Percentiles rank a stretch among this genome's conserved stretches.
Evolutionary conservation across 2,329 filamentous ascomycete species (phyloP).

Genomic region (Dissoconium aciculare): DNA sequence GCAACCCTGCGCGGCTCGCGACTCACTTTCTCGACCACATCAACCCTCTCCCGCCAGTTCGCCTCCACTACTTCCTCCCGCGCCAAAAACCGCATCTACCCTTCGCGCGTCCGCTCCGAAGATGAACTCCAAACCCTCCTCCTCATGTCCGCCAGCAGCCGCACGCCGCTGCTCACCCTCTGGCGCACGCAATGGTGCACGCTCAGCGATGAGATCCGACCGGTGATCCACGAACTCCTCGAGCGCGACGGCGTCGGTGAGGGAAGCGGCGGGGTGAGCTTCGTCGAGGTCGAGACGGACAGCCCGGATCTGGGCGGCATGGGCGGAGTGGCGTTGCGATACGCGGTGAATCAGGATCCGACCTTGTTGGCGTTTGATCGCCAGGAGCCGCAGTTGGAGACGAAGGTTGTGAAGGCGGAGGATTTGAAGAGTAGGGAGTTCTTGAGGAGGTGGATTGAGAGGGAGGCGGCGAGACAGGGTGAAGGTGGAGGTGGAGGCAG

Average conservation of each 20-base stretch:
- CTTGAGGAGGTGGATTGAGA: conserved; percentile 33
- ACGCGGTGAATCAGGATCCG: conserved; percentile 34
- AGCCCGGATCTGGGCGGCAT: conserved; percentile 27
- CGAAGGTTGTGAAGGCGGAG: conserved; percentile 29
- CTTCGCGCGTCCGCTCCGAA: conserved; percentile 30
- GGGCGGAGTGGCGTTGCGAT: conserved; percentile 26
- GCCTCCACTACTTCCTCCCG: conserved; percentile 8
- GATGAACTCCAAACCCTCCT: conserved; percentile 35
- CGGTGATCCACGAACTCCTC: conserved; percentile 30
- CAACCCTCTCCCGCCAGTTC: conserved; percentile 9
- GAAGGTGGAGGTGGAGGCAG: conserved; percentile 31
- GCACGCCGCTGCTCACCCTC: conserved; percentile 33
- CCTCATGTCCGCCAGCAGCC: conserved; percentile 32
- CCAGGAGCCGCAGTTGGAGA: conserved; percentile 35
- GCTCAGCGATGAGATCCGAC: conserved; percentile 30
- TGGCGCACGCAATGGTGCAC: conserved; percentile 37
- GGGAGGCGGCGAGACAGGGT: conserved; percentile 33
- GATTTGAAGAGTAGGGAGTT: conserved; percentile 32
- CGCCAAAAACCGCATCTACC: conserved; percentile 24
- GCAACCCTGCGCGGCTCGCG: too few relatives aligned
- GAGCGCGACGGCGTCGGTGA: conserved; percentile 32
- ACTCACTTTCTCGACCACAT: too few relatives aligned
- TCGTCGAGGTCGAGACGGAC: conserved; percentile 36
- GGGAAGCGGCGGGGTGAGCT: conserved; percentile 31
- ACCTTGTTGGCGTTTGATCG: conserved; percentile 37